Conservation (phyloP, 1,139 yeast genomes). For the Kurtzmaniella quercitrusa region DNA sequence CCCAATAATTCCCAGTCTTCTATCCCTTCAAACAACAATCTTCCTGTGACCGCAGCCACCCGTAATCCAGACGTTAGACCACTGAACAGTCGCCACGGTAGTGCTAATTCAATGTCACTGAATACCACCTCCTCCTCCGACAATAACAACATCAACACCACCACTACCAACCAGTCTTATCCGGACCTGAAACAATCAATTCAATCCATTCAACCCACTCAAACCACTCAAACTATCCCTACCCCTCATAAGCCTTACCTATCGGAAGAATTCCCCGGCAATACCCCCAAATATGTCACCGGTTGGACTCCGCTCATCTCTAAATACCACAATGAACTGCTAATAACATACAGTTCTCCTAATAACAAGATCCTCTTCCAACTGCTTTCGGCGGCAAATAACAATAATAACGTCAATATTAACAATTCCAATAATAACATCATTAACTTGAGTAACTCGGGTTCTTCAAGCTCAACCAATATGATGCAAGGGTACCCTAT, state of each 20-base stretch:
- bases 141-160: too few relatives aligned
- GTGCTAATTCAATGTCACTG: not conserved
- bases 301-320: conserved; percentile 47
- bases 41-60: too few relatives aligned
- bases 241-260: conserved; percentile 1
- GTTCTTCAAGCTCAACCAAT: not conserved
- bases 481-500: too few relatives aligned
- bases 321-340: conserved; percentile 35
- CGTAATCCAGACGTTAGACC: too few relatives aligned
- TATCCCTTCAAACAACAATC: too few relatives aligned
- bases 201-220: too few relatives aligned
- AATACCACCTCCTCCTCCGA: too few relatives aligned
- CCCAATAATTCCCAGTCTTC: not conserved
- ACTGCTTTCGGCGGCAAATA: conserved; percentile 4
- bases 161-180: not conserved
- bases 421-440: too few relatives aligned
- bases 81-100: not conserved
- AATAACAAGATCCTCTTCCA: conserved; percentile 20
- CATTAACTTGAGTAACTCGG: not conserved
- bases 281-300: conserved; percentile 18
- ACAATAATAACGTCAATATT: too few relatives aligned
- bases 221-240: not conserved
- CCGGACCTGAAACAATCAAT: too few relatives aligned
- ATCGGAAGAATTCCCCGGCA: conserved; percentile 2
- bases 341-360: conserved; percentile 35